Base-by-base conservation (phyloP, 257 asterid genomes). In the Nemophila menziesii region DNA sequence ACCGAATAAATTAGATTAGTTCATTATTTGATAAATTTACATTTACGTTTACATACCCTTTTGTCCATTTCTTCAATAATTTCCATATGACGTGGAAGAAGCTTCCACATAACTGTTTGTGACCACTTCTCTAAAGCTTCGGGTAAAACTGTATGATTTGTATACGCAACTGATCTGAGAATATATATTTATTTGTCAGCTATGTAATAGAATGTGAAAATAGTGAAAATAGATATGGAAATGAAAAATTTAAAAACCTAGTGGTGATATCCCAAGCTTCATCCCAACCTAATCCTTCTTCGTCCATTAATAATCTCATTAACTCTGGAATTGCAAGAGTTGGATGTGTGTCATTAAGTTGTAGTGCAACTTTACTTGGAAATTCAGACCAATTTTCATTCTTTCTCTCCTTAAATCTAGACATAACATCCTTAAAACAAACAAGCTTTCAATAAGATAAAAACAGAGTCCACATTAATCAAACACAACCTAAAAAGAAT, bases 61-160 rank as follows among this genome's bases (percentile, higher is more conserved):
- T 71, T 90, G 68, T 90, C 99, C 47, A 90, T 81, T 72, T 90
- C 99, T 67, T 69, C 73, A 49, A 90, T 85, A 73, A 90, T 90
- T 52, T 90, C 93, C 99, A 90, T 90, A 59, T 81, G 96, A 44
- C 99, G 94, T 18, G 99, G 99, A 60, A 90, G 96, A 57, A 90
- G 99, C 69, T 90, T 90, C 96, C 99, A 81, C 99, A 90, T 85
- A 60, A 90, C 94, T 44, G 86, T 63, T 61, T 85, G 99, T 38
- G 99, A 85, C 99, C 99, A 90, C 71, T 90, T 90, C 33, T 90
- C 99, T 61, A 90, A 72, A 39, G 99, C 99, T 73, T 90, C 99
- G 51, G 99, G 99, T 55, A 90, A 93, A 59, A 90, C 96, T 11
- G 99, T 90, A 54, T 90, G 99, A 71, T 90, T 90, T 50, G 99